These are phyloP conservation scores for Termitomyces sp. DNA, from an alignment of 768 basidiomycete genomes.

Conservation along the genomic window DNA sequence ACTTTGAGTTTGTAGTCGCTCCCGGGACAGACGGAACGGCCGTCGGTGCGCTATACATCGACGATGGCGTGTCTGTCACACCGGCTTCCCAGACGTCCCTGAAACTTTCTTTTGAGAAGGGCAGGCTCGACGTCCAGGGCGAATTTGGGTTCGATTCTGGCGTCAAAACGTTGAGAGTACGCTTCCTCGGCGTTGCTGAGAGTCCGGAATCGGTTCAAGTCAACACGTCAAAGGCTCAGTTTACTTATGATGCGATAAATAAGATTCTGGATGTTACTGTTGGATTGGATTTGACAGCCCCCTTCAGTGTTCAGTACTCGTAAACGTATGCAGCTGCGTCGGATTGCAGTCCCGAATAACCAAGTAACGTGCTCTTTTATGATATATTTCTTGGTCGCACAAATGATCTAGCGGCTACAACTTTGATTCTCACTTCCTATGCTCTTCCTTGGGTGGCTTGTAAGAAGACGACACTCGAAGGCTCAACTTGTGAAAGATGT, in stretches of 20 bases:
- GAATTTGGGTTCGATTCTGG: slow-evolving; percentile 30
- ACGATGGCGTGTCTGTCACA: slow-evolving; percentile 54
- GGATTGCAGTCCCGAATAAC: not conserved
- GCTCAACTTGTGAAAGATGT: not conserved
- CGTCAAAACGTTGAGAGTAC: slow-evolving; percentile 30
- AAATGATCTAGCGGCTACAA: not conserved
- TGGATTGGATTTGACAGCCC: slow-evolving; percentile 27
- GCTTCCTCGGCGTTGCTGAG: slow-evolving; percentile 30
- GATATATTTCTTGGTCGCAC: not conserved
- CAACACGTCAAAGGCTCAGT: slow-evolving; percentile 16
- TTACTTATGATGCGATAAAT: slow-evolving; percentile 28
- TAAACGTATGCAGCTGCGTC: not conserved
- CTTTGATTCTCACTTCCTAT: too few species aligned
- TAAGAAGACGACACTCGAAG: not conserved
- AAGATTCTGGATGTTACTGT: slow-evolving; percentile 42
- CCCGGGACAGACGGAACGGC: slow-evolving; percentile 49
- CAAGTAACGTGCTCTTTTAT: not conserved
- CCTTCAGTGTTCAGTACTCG: slow-evolving; percentile 25
- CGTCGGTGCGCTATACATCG: slow-evolving; percentile 49
- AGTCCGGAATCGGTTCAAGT: slow-evolving; percentile 24
- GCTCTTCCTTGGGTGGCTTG: not conserved
- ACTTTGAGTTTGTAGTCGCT: slow-evolving; percentile 62
- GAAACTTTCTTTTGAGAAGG: slow-evolving; percentile 25
- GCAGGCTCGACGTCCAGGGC: slow-evolving; percentile 28
- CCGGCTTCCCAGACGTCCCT: slow-evolving; percentile 27